phyloP scores from a whole-genome alignment of 805 yeast species.

The Hanseniaspora pseudoguilliermondii region DNA sequence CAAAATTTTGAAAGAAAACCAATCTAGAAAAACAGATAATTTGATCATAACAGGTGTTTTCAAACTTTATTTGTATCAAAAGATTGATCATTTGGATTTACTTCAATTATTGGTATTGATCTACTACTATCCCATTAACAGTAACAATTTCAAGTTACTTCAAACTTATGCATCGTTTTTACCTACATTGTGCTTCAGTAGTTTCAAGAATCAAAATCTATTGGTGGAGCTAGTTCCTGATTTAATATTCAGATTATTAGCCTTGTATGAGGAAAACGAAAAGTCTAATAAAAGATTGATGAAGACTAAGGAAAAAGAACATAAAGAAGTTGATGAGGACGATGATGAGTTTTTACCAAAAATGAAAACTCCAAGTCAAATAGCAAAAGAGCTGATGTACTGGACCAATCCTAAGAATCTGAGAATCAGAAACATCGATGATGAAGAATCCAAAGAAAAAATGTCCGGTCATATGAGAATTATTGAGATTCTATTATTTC shows the following conservation, averaged over 20 bases:
- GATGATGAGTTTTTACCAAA: not conserved
- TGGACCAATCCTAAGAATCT: slow-evolving; percentile 64
- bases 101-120: slow-evolving; percentile 58
- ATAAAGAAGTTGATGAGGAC: slow-evolving; percentile 14
- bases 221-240: slow-evolving; percentile 54
- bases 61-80: slow-evolving; percentile 66
- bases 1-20: slow-evolving; percentile 45
- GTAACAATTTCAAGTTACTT: slow-evolving; percentile 49
- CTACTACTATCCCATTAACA: slow-evolving; percentile 60
- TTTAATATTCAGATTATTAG: slow-evolving; percentile 46
- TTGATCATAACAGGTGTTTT: slow-evolving; percentile 77
- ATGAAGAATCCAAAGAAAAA: not conserved
- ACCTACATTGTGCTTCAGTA: slow-evolving; percentile 78
- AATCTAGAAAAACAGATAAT: slow-evolving; percentile 57
- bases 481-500: slow-evolving; percentile 5
- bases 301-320: slow-evolving; percentile 16
- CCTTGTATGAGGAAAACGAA: slow-evolving; percentile 28
- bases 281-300: slow-evolving; percentile 25
- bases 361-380: slow-evolving; percentile 35
- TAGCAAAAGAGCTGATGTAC: slow-evolving; percentile 58
- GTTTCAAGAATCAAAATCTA: slow-evolving; percentile 53
- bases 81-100: slow-evolving; percentile 55
- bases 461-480: not conserved
- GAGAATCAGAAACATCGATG: slow-evolving; percentile 26
- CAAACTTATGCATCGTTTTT: slow-evolving; percentile 79